These are phyloP conservation scores for Mycosphaerella sp. DNA, from an alignment of 2,329 filamentous ascomycete species.

Conservation along the genomic window DNA sequence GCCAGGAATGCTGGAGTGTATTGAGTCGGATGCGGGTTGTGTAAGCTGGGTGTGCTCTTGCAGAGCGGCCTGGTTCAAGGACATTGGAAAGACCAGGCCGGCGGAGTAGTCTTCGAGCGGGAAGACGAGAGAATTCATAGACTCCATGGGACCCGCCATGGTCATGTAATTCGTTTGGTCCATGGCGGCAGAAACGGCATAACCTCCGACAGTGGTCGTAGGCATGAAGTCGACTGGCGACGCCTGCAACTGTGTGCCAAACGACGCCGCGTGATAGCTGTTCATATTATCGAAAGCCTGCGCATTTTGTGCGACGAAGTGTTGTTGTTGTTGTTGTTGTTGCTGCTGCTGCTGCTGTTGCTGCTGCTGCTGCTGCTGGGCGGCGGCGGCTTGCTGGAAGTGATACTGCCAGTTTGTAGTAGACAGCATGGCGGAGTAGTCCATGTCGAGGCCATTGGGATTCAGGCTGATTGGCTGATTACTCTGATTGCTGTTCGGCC, in stretches of 20 bases:
- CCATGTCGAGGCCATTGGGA: constrained; percentile 30
- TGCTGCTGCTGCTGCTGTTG: constrained; percentile 26
- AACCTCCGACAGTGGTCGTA: constrained; percentile 33
- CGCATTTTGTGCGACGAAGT: constrained; percentile 25
- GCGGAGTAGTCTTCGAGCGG: constrained; percentile 63
- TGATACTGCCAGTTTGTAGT: constrained; percentile 41
- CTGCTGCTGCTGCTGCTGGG: constrained; percentile 23
- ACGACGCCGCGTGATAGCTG: constrained; percentile 35
- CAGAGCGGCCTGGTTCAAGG: constrained; percentile 39
- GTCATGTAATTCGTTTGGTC: constrained; percentile 36
- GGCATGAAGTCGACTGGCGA: constrained; percentile 46
- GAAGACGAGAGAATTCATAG: constrained; percentile 39
- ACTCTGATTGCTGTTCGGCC: constrained; percentile 29
- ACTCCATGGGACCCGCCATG: constrained; percentile 39
- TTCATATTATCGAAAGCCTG: constrained; percentile 32
- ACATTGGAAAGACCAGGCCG: constrained; percentile 51
- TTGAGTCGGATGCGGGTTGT: constrained; percentile 33
- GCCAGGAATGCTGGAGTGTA: constrained; percentile 38
- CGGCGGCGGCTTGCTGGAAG: constrained; percentile 27
- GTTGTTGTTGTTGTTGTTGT: constrained; percentile 25
- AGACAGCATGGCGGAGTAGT: constrained; percentile 31
- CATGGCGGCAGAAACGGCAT: constrained; percentile 39
- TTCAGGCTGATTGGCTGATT: constrained; percentile 29
- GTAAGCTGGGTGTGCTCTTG: constrained; percentile 35
- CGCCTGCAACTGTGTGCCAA: constrained; percentile 38